Conservation (phyloP, 2,329 filamentous ascomycete species). For the Rhynchosporium secalis region DNA sequence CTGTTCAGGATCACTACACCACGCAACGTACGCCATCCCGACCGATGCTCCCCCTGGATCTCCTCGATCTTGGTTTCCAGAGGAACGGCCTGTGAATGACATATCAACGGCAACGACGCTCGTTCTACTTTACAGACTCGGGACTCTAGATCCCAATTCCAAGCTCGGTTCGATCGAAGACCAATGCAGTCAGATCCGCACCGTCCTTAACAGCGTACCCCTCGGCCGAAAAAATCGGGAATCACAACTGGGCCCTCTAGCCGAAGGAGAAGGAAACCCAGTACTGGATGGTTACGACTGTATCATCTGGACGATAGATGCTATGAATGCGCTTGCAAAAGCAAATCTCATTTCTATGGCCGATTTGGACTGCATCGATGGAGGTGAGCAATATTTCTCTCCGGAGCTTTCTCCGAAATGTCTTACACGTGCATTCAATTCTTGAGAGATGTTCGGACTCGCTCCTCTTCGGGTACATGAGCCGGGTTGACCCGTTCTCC, state of each 20-base stretch:
- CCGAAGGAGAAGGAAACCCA: slow-evolving; percentile 27
- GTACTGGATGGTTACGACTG: slow-evolving; percentile 33
- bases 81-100: slow-evolving; percentile 26
- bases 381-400: slow-evolving; percentile 6
- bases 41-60: not conserved
- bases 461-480: slow-evolving; percentile 4
- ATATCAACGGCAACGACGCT: slow-evolving; percentile 29
- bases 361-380: slow-evolving; percentile 18
- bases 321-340: slow-evolving; percentile 23
- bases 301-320: slow-evolving; percentile 33
- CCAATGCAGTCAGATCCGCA: slow-evolving; percentile 21
- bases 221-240: slow-evolving; percentile 27
- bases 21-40: slow-evolving; percentile 27
- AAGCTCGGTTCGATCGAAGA: slow-evolving; percentile 12
- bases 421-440: not conserved
- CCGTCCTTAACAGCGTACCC: slow-evolving; percentile 25
- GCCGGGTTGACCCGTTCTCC: not conserved
- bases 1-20: slow-evolving; percentile 31
- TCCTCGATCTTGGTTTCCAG: slow-evolving; percentile 23
- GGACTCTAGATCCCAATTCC: slow-evolving; percentile 20
- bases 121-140: slow-evolving; percentile 28
- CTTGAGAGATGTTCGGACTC: not conserved
- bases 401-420: not conserved
- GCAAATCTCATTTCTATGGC: slow-evolving; percentile 20
- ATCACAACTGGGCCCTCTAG: slow-evolving; percentile 16